These are phyloP conservation scores for Cokeromyces recurvatus DNA, from an alignment of 371 early-diverging fungal genomes.

Conservation along the genomic window DNA sequence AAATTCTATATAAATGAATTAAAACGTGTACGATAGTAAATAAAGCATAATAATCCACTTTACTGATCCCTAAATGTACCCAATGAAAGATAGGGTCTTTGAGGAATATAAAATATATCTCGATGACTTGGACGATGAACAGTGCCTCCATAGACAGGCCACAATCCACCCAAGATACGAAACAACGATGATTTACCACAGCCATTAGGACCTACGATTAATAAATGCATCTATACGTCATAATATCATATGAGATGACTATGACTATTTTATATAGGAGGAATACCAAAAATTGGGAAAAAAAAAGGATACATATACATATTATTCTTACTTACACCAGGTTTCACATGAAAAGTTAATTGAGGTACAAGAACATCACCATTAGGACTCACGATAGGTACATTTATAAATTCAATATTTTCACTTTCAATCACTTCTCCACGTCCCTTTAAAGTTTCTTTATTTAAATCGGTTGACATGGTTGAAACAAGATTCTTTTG, in stretches of 20 bases:
- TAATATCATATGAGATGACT: background rate
- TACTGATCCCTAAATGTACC: conserved; percentile 94
- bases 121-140: conserved; percentile 75
- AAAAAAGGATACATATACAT: too few species aligned
- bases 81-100: conserved; percentile 90
- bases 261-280: background rate
- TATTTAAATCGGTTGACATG: conserved; percentile 49
- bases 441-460: conserved; percentile 55
- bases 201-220: conserved; percentile 97
- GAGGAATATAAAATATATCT: conserved; percentile 95
- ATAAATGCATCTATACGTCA: conserved; percentile 70
- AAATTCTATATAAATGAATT: conserved; percentile 54
- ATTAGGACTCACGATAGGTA: conserved; percentile 94
- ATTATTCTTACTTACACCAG: conserved; percentile 59
- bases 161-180: conserved; percentile 93
- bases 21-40: too few species aligned
- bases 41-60: too few species aligned
- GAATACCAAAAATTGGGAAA: background rate
- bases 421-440: conserved; percentile 65
- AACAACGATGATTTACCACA: conserved; percentile 93
- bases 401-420: conserved; percentile 84
- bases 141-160: conserved; percentile 89
- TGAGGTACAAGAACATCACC: conserved; percentile 91
- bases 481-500: conserved; percentile 63
- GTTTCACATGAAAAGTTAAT: conserved; percentile 84